Evolutionary conservation across 768 basidiomycete species (phyloP).

Genomic region (Tulasnella sp.): DNA sequence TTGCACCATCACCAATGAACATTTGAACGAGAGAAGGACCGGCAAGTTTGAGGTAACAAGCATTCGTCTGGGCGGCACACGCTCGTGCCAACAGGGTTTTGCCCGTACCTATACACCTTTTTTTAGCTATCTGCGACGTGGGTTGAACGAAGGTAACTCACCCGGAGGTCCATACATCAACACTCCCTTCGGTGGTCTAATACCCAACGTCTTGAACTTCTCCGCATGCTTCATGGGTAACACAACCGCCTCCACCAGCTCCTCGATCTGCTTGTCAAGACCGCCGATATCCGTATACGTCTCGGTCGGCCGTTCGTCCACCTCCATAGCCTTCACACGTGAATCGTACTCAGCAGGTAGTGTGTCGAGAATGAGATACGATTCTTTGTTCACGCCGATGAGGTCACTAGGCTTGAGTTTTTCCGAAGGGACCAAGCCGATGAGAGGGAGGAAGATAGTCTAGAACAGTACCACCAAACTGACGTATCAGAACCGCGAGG

Average conservation of each 20-base stretch:
- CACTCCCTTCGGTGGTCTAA: constrained; percentile 93
- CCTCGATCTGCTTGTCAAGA: constrained; percentile 98
- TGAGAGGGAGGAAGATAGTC: constrained; percentile 95
- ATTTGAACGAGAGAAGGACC: constrained; percentile 98
- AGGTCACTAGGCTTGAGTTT: constrained; percentile 83
- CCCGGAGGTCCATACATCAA: constrained; percentile 99
- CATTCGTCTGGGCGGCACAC: constrained; percentile 94
- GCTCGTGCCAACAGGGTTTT: constrained; percentile 96
- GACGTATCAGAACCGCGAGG: neutral
- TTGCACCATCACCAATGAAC: constrained; percentile 99
- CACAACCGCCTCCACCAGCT: constrained; percentile 94
- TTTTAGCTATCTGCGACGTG: neutral
- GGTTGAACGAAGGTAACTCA: too few species aligned
- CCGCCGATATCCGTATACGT: constrained; percentile 97
- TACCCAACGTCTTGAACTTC: constrained; percentile 96
- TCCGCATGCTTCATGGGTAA: constrained; percentile 98
- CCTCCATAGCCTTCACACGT: constrained; percentile 98
- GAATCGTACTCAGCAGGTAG: constrained; percentile 96
- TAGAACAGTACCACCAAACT: constrained; percentile 20
- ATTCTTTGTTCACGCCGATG: constrained; percentile 99
- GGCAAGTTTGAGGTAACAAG: constrained; percentile 95
- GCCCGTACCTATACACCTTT: constrained; percentile 54
- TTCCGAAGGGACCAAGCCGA: constrained; percentile 91
- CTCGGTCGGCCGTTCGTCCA: constrained; percentile 95
- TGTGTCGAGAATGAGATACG: constrained; percentile 90